Conservation (phyloP, 2,329 filamentous ascomycete genomes). For the Cercospora sp. region DNA sequence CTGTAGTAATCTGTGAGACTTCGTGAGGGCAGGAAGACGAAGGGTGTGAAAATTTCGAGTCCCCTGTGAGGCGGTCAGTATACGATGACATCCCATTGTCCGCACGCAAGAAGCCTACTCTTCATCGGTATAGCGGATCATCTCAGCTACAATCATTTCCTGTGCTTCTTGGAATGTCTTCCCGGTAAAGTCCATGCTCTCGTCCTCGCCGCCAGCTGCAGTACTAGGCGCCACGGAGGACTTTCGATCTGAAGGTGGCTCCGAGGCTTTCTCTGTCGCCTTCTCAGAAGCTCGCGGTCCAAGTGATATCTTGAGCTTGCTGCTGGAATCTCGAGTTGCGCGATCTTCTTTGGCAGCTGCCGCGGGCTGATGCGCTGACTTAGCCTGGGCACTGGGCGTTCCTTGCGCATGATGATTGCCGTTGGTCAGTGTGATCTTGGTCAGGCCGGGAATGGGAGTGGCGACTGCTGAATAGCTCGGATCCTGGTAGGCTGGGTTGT, state of each 20-base stretch:
- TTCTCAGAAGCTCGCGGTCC: slow-evolving; percentile 30
- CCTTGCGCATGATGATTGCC: slow-evolving; percentile 21
- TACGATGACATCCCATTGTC: not conserved
- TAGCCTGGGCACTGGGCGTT: slow-evolving; percentile 6
- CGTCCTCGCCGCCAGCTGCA: slow-evolving; percentile 25
- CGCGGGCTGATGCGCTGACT: slow-evolving; percentile 18
- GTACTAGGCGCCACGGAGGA: slow-evolving; percentile 36
- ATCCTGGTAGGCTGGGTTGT: slow-evolving; percentile 76
- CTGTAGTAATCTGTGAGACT: slow-evolving; percentile 82
- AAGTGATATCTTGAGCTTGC: slow-evolving; percentile 24
- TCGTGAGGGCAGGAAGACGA: slow-evolving; percentile 74
- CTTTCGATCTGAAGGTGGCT: slow-evolving; percentile 34
- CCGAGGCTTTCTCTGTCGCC: slow-evolving; percentile 31
- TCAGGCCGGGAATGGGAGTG: slow-evolving; percentile 62
- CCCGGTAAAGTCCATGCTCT: slow-evolving; percentile 60
- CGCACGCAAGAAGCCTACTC: slow-evolving; percentile 50
- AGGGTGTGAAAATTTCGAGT: slow-evolving; percentile 70
- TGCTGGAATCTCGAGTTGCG: slow-evolving; percentile 22
- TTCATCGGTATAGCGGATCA: slow-evolving; percentile 66
- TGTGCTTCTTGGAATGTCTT: slow-evolving; percentile 81
- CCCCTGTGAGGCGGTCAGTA: slow-evolving; percentile 47
- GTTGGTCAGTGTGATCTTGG: slow-evolving; percentile 32
- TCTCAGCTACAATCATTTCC: slow-evolving; percentile 76
- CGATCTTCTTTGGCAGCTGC: slow-evolving; percentile 29
- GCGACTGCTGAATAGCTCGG: slow-evolving; percentile 69